Conservation (phyloP, 2,329 filamentous ascomycete genomes). For the Penicillium sp. region DNA sequence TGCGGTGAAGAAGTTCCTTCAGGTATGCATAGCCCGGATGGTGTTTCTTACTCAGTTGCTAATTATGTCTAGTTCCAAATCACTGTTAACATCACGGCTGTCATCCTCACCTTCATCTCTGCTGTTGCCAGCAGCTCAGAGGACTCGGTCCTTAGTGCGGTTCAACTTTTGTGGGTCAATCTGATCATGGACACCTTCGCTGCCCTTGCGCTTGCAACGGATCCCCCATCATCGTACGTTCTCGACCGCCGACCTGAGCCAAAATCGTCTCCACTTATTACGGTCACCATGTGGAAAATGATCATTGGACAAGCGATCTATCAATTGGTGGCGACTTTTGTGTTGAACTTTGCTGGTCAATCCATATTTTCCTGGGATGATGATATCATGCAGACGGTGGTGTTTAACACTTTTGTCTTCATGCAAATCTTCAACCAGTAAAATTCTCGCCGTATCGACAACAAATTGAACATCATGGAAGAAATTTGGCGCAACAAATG, state of each 20-base stretch:
- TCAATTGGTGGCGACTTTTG: slow-evolving; percentile 43
- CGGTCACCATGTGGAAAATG: slow-evolving; percentile 49
- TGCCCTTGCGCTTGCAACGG: slow-evolving; percentile 64
- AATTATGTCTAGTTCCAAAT: no score
- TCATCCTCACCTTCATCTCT: slow-evolving; percentile 64
- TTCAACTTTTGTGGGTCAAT: slow-evolving; percentile 69
- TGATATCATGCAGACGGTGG: slow-evolving; percentile 35
- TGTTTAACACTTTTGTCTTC: slow-evolving; percentile 50
- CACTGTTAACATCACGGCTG: slow-evolving; percentile 66
- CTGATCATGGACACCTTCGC: slow-evolving; percentile 71
- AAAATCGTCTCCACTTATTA: slow-evolving; percentile 48
- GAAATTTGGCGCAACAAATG: slow-evolving; percentile 44
- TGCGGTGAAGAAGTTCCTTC: slow-evolving; percentile 72
- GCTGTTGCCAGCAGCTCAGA: slow-evolving; percentile 58
- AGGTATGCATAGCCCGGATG: no score
- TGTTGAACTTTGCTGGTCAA: slow-evolving; percentile 47
- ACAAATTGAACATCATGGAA: slow-evolving; percentile 47
- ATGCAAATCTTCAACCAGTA: slow-evolving; percentile 54
- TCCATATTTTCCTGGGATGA: slow-evolving; percentile 36
- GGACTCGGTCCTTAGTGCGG: slow-evolving; percentile 63
- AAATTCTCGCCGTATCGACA: slow-evolving; percentile 47
- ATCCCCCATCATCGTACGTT: slow-evolving; percentile 59
- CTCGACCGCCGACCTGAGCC: slow-evolving; percentile 55
- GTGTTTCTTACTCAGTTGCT: no score
- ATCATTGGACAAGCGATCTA: slow-evolving; percentile 46